phyloP scores from a whole-genome alignment of 2,329 filamentous ascomycete species.

The Nannizziopsis barbatae region DNA sequence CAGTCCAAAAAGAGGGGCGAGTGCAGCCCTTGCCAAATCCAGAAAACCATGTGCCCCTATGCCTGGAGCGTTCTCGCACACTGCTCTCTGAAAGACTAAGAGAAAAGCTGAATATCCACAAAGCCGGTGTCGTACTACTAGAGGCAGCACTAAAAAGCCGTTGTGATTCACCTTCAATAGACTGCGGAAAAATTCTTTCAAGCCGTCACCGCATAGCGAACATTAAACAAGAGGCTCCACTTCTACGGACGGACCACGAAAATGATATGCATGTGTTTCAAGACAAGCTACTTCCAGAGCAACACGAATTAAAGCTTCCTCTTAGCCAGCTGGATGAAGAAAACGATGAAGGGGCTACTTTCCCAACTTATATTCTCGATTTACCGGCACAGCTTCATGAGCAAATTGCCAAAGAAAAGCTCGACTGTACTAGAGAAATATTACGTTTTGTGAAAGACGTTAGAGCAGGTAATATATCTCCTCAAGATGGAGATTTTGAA shows the following conservation, averaged over 20 bases:
- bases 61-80: constrained; percentile 11
- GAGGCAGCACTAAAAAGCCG: constrained; percentile 18
- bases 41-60: constrained; percentile 16
- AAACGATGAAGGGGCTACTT: constrained; percentile 35
- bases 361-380: constrained; percentile 28
- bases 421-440: constrained; percentile 20
- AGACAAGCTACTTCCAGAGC: constrained; percentile 18
- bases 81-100: constrained; percentile 7
- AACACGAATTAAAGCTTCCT: constrained; percentile 24
- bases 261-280: constrained; percentile 35
- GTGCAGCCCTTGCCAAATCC: constrained; percentile 14
- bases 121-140: constrained; percentile 24
- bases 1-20: neutral
- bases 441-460: constrained; percentile 23
- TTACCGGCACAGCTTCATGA: constrained; percentile 20
- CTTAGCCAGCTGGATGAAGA: constrained; percentile 29
- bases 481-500: neutral
- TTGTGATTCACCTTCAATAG: constrained; percentile 5
- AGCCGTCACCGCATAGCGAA: constrained; percentile 17
- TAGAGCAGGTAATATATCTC: constrained; percentile 10
- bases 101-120: constrained; percentile 29
- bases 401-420: constrained; percentile 18
- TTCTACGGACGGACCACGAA: constrained; percentile 38
- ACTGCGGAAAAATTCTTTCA: constrained; percentile 17
- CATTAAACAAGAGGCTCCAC: constrained; percentile 37